Conservation (phyloP, 2,329 filamentous ascomycete species). For the Xylariales sp. region DNA sequence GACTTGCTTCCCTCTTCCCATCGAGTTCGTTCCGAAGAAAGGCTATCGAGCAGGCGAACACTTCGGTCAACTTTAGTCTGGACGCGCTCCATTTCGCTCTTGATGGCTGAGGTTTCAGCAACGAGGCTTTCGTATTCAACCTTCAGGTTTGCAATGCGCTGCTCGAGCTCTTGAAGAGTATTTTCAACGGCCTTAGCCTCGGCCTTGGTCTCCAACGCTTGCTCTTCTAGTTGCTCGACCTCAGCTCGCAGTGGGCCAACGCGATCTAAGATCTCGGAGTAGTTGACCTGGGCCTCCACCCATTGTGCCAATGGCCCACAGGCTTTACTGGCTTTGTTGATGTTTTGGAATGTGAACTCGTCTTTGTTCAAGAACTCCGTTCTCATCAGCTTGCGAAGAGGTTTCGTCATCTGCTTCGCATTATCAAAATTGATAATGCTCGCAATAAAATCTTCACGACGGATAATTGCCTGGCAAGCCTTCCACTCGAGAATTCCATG, state of each 20-base stretch:
- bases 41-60: slow-evolving; percentile 86
- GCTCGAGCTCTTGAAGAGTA: slow-evolving; percentile 77
- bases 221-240: slow-evolving; percentile 79
- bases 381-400: slow-evolving; percentile 80
- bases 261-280: slow-evolving; percentile 93
- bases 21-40: slow-evolving; percentile 86
- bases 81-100: slow-evolving; percentile 91
- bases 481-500: slow-evolving; percentile 88
- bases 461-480: slow-evolving; percentile 80
- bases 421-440: slow-evolving; percentile 82
- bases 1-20: slow-evolving; percentile 98
- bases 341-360: slow-evolving; percentile 93
- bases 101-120: slow-evolving; percentile 96
- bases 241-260: slow-evolving; percentile 67
- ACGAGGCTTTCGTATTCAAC: slow-evolving; percentile 92
- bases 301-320: slow-evolving; percentile 96
- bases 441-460: slow-evolving; percentile 88
- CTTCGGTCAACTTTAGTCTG: slow-evolving; percentile 98
- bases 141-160: slow-evolving; percentile 93
- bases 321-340: slow-evolving; percentile 93
- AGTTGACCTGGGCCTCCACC: slow-evolving; percentile 94
- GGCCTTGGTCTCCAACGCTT: slow-evolving; percentile 87
- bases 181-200: slow-evolving; percentile 89
- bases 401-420: slow-evolving; percentile 86
- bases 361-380: slow-evolving; percentile 88